Evolutionary conservation across 2,329 filamentous ascomycete genomes (phyloP), one percentile per base, ranked within the genome.

Genomic region (Trichophaea hybrida): DNA sequence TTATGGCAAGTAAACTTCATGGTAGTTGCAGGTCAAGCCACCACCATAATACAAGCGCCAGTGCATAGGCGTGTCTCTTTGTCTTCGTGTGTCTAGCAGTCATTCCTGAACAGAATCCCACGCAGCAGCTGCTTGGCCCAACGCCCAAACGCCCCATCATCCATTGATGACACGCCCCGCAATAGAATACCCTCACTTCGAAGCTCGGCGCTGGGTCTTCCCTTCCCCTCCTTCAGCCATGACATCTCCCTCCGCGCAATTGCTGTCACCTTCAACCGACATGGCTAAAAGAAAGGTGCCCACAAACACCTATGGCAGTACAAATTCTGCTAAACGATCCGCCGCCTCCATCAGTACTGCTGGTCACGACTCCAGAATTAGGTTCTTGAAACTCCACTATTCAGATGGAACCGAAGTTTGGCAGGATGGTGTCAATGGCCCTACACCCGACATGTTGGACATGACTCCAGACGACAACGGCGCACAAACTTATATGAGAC

Each of bases 371-470:
- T n/a, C 15, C 15, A 34, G 53, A 32, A n/a, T 43, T 12, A 12
- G 13, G 53, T 15, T 55, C 10, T 24, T 53, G n/a, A 31, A 35
- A 24, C 10, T 64, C 24, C 40, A 63, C 57, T 61, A 57, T 58
- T 65, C 63, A 10, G 63, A 65, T 56, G 63, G 63, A 10, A 59
- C 61, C 17, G 62, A 59, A 44, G 59, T 52, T 44, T 65, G 63
- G 63, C 63, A 65, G 37, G 63, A 65, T 51, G 63, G 63, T 17
- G 56, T 57, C 10, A 65, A 65, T 49, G 63, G 63, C 17, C 63
- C 63, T 3, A 65, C 63, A 3, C 60, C 62, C 10, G 63, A 65
- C 37, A 63, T 63, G 61, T 51, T 65, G 6, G 61, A 65, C 38
- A 51, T 49, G 34, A 56, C 61, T 12, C 61, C 61, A 2, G 63